phyloP scores from a whole-genome alignment of 2,329 filamentous ascomycete species.

The Alternaria sp. region DNA sequence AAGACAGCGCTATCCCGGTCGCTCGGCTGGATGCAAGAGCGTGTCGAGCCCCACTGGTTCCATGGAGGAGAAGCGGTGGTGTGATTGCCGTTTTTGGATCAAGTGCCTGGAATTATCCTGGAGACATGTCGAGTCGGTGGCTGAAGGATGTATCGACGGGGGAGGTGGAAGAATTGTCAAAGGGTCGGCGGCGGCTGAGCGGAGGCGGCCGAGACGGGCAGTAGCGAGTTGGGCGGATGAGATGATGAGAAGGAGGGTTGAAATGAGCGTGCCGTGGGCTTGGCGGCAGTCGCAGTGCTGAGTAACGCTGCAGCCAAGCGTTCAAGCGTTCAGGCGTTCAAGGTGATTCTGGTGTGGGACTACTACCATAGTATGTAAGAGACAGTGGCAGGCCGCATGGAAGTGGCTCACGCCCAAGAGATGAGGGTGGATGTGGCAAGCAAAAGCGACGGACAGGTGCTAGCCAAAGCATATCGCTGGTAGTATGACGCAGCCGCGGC shows the following conservation, averaged over 20 bases:
- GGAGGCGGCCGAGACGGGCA: conserved; percentile 15
- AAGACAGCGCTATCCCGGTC: conserved; percentile 35
- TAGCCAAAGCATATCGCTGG: neutral
- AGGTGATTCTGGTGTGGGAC: neutral
- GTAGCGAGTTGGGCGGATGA: conserved; percentile 25
- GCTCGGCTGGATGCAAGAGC: conserved; percentile 40
- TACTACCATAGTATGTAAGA: neutral
- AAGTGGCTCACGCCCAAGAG: neutral
- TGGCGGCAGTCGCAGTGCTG: conserved; percentile 3
- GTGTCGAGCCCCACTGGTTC: conserved; percentile 35
- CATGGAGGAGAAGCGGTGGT: conserved; percentile 26
- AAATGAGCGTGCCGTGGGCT: conserved; percentile 18
- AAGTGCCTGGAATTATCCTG: conserved; percentile 29
- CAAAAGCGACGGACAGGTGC: neutral
- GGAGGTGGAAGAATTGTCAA: conserved; percentile 17
- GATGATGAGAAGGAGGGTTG: conserved; percentile 9
- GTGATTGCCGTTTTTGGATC: conserved; percentile 26
- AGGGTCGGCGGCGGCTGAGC: neutral
- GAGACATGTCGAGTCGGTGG: conserved; percentile 19
- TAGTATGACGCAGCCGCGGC: neutral
- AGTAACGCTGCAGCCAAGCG: neutral
- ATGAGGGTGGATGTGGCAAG: conserved; percentile 4
- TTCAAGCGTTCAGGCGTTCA: neutral
- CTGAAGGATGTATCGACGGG: conserved; percentile 25
- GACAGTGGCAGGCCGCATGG: neutral